Base-by-base conservation (phyloP, 176 grass and related monocot species). In the Aegilops umbellulata region DNA sequence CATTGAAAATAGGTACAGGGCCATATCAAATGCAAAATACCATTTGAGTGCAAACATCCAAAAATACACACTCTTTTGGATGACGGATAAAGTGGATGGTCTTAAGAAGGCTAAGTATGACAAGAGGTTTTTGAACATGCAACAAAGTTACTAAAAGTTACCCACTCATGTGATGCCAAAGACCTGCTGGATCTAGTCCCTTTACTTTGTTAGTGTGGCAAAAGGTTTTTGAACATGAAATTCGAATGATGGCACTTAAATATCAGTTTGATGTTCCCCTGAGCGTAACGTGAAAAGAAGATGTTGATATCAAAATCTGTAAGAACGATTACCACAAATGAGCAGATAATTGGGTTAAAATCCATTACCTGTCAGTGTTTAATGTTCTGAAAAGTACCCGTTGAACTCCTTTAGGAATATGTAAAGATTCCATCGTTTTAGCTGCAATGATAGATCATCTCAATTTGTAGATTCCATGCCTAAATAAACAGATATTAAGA, bases 301-400 rank as follows among this genome's bases (percentile, higher is more conserved):
- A 16, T 24, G 32, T 63, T 26, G 13, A 4, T 3, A 63, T 63
- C 1, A 2, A 10, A 62, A 17, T 26, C 61, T 26, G 35, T 62
- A 15, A 62, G 57, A 12, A 17, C 26, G 57, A 60, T 36, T 60
- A 79, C 11, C 31, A 79, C 55, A 62, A 62, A 39, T 62, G 31
- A 77, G 41, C 9, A 87, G 10, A 82, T 3, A 46, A 78, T 64
- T 73, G 17, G 55, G 61, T n/a, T 69, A 22, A 25, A 12, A 66
- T 13, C 15, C 29, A 76, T 41, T 80, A 88, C 89, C 86, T 91
- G 81, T 91, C 89, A 70, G 89, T 91, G 60, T 92, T 88, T 65
- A 92, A 69, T 35, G 82, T 88, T 80, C 90, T 85, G 46, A 92
- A 92, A 79, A 92, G 90, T 62, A 92, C 90, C 24, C 86, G 86